Percentiles rank a stretch among this genome's conserved stretches.
phyloP scores from a whole-genome alignment of 2,329 filamentous ascomycete species.

The Dactylellina leptospora region DNA sequence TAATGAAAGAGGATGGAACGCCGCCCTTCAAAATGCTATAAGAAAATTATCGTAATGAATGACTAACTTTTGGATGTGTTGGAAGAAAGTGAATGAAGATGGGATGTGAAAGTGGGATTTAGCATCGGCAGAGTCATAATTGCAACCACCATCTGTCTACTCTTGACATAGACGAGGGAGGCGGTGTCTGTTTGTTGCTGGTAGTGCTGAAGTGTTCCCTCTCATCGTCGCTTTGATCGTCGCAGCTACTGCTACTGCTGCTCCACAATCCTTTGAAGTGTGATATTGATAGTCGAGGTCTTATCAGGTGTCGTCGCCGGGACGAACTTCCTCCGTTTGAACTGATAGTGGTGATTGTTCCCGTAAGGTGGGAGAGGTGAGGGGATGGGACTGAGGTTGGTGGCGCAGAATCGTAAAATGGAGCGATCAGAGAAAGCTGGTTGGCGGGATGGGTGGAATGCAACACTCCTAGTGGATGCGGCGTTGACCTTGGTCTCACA shows the following conservation, averaged over 20 bases:
- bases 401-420: conserved; percentile 49
- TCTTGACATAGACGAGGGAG: conserved; percentile 39
- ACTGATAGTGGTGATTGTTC: conserved; percentile 49
- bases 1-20: conserved; percentile 20
- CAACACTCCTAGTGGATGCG: conserved; percentile 40
- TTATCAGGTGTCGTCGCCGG: conserved; percentile 38
- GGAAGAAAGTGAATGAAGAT: not conserved
- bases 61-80: conserved; percentile 29
- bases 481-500: conserved; percentile 42
- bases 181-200: conserved; percentile 1
- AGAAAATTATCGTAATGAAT: conserved; percentile 17
- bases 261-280: conserved; percentile 52
- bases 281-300: conserved; percentile 45
- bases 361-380: conserved; percentile 12
- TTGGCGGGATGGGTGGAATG: conserved; percentile 48
- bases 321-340: conserved; percentile 47
- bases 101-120: conserved; percentile 3
- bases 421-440: conserved; percentile 49
- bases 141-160: conserved; percentile 52
- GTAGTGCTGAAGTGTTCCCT: conserved; percentile 31
- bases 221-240: conserved; percentile 51
- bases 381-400: conserved; percentile 30
- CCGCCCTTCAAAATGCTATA: conserved; percentile 38
- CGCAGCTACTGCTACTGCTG: conserved; percentile 50
- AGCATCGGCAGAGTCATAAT: conserved; percentile 40